Evolutionary conservation across 805 yeast species (phyloP).

Genomic region (Wickerhamiella cacticola): DNA sequence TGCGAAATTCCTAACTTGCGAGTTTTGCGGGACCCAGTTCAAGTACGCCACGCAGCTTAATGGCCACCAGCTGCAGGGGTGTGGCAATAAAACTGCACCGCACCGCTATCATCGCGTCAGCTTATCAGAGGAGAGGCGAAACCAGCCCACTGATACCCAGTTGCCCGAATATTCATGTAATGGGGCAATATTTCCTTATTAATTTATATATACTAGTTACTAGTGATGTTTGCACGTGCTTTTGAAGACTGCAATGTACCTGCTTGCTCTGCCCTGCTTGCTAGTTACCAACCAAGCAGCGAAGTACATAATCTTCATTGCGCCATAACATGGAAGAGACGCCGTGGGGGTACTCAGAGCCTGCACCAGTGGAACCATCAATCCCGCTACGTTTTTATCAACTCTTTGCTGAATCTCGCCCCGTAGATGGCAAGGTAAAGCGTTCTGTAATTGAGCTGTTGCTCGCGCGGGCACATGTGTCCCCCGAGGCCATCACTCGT

Average conservation of each 20-base stretch:
- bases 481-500: neutral
- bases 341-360: neutral
- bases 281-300: no score
- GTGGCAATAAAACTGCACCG: no score
- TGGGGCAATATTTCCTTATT: no score
- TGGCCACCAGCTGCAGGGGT: no score
- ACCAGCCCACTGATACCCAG: no score
- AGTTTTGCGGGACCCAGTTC: neutral
- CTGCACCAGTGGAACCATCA: neutral
- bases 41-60: neutral
- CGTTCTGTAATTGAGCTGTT: neutral
- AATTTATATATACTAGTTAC: no score
- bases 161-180: no score
- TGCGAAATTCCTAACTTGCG: neutral
- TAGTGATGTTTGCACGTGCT: no score
- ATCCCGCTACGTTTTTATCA: conserved; percentile 4
- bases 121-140: no score
- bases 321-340: conserved; percentile 1
- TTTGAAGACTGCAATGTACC: no score
- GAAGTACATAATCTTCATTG: neutral
- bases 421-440: conserved; percentile 1
- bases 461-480: conserved; percentile 5
- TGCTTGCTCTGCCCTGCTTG: no score
- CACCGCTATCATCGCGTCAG: no score
- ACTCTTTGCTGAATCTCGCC: conserved; percentile 7